Base-by-base conservation (phyloP, 805 yeast genomes). In the Lipomyces sp. region DNA sequence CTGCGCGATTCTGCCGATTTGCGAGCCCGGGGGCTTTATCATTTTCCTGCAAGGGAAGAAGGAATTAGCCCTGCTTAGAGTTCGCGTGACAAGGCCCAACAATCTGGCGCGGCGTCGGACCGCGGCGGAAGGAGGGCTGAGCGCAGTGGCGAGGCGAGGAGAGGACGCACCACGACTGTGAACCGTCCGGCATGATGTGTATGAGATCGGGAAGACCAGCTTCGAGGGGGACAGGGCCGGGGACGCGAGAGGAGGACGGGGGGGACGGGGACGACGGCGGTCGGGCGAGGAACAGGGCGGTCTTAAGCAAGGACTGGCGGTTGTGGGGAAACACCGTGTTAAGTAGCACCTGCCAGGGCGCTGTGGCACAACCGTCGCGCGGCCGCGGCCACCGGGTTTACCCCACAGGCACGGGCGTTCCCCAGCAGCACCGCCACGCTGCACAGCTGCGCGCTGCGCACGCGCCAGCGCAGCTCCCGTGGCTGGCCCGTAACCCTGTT, bases 1-100 rank as follows among this genome's bases (percentile, higher is more conserved):
- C 64, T 88, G 96, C 0, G 95, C 90, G 2, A 86, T 85, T 49
- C 96, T 70, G 51, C 80, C 83, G 0, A 77, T 73, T 24, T 77
- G 73, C 13, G 81, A 71, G 1, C 91, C 90, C 1, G 86, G 86
- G 1, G 86, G 77, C 56, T 78, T 77, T 50, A 86, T 86, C 36
- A 79, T 77, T 59, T 79, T 81, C 68, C 72, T 65, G 36, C 8
- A 43, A 35, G 21, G 11, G 8, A 21, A 13, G 45, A 34, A 36
- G 44, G 49, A 26, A 33, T 11, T 19, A 24, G n/a, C 5, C 19
- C 14, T 5, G 37, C 18, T n/a, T 28, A 29, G 5, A 13, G 23
- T 7, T 14, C 19, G 28, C 2, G 18, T 22, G 18, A 4, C 31
- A 10, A 26, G 6, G 39, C 14, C 39, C 21, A 26, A 14, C 26